Percentiles rank a stretch among this genome's conserved stretches.
Evolutionary conservation across 2,329 filamentous ascomycete genomes (phyloP).

Genomic region (Chaetothyriales sp.): DNA sequence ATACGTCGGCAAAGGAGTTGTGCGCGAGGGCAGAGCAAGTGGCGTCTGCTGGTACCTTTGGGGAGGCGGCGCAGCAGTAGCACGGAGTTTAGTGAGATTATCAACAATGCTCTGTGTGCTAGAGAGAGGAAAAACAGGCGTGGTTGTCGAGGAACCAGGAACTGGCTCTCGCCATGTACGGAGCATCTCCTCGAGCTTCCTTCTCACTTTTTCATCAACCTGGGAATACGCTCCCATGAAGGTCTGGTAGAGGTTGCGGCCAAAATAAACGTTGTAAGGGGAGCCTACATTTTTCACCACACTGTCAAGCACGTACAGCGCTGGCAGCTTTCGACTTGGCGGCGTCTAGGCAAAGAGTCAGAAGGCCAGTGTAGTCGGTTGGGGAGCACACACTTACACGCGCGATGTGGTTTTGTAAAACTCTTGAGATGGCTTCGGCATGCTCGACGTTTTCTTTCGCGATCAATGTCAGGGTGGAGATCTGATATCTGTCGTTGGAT

Average conservation of each 20-base stretch:
- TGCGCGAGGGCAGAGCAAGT: constrained; percentile 31
- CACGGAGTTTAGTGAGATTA: constrained; percentile 71
- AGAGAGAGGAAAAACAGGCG: constrained; percentile 79
- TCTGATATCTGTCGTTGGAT: constrained; percentile 84
- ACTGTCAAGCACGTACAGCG: constrained; percentile 95
- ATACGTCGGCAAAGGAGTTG: constrained; percentile 37
- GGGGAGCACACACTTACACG: constrained; percentile 54
- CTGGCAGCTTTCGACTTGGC: constrained; percentile 78
- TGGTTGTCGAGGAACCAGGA: constrained; percentile 80
- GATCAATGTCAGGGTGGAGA: constrained; percentile 93
- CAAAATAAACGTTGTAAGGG: constrained; percentile 90
- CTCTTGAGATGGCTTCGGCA: constrained; percentile 81
- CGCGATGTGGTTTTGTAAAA: constrained; percentile 83
- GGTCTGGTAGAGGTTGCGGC: constrained; percentile 77
- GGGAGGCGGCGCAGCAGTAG: constrained; percentile 34
- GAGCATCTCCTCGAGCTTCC: constrained; percentile 92
- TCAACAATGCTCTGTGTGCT: constrained; percentile 86
- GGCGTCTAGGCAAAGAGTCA: constrained; percentile 48
- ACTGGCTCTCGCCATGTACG: constrained; percentile 97
- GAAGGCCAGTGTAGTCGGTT: constrained; percentile 3
- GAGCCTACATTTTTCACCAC: constrained; percentile 98
- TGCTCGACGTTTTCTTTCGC: constrained; percentile 95
- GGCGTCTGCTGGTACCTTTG: constrained; percentile 37
- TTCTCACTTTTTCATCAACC: constrained; percentile 67
- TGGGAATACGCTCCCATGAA: constrained; percentile 95